phyloP scores from a whole-genome alignment of 352 stramenopile genomes.

The Peronospora farinosa region DNA sequence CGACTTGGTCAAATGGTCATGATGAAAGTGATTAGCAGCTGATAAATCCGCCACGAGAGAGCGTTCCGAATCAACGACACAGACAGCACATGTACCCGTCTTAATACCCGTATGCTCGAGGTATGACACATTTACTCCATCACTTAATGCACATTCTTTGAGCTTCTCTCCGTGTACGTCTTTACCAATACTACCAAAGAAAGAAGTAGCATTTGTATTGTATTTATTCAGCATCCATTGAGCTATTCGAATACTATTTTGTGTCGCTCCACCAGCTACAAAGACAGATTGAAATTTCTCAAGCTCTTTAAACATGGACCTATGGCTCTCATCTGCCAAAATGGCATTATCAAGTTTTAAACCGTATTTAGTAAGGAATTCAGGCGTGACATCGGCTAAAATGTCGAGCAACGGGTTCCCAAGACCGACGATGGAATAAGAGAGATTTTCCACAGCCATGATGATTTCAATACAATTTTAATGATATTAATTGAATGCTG shows the following conservation, averaged over 20 bases:
- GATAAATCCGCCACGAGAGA: constrained; percentile 96
- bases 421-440: constrained; percentile 89
- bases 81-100: constrained; percentile 97
- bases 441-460: constrained; percentile 40
- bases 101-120: constrained; percentile 90
- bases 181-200: constrained; percentile 95
- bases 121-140: constrained; percentile 96
- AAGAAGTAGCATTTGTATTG: constrained; percentile 85
- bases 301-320: constrained; percentile 95
- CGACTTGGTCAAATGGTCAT: constrained; percentile 75
- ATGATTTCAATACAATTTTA: not conserved
- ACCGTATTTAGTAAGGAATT: constrained; percentile 95
- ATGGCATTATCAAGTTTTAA: constrained; percentile 95
- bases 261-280: constrained; percentile 96
- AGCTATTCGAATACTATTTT: constrained; percentile 99
- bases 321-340: constrained; percentile 96
- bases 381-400: constrained; percentile 88
- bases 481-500: too few relatives aligned
- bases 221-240: constrained; percentile 97
- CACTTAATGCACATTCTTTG: constrained; percentile 87
- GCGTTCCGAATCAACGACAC: constrained; percentile 93
- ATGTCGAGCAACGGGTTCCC: constrained; percentile 99
- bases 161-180: constrained; percentile 92
- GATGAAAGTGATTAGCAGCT: constrained; percentile 98
- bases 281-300: constrained; percentile 90